Evolutionary conservation across 805 yeast species (phyloP).

Genomic region (Diddensiella santjacobensis): DNA sequence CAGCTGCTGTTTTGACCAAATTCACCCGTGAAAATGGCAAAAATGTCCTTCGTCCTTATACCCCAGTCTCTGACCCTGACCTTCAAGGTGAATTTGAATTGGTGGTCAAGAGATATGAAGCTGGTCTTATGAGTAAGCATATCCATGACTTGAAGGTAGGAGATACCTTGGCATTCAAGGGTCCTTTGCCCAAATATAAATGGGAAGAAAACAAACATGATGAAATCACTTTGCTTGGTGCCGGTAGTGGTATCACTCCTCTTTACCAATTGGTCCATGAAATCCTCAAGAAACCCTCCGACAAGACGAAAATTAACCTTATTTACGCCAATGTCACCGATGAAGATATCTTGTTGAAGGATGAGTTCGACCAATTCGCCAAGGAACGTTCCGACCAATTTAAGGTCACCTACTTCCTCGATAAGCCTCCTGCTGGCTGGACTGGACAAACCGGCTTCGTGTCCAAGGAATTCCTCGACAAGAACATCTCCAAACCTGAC

Average conservation of each 20-base stretch:
- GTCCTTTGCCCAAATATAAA: constrained; percentile 88
- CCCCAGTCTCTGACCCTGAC: constrained; percentile 74
- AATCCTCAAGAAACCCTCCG: constrained; percentile 73
- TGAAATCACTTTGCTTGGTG: constrained; percentile 80
- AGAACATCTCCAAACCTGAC: constrained; percentile 60
- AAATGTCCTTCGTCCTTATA: constrained; percentile 76
- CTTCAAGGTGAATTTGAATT: constrained; percentile 73
- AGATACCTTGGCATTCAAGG: constrained; percentile 87
- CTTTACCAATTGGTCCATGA: constrained; percentile 80
- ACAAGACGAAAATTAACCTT: constrained; percentile 83
- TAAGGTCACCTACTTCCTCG: constrained; percentile 74
- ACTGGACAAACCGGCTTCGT: constrained; percentile 71
- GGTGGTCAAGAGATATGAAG: constrained; percentile 77
- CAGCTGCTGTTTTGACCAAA: constrained; percentile 79
- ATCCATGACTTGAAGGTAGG: constrained; percentile 64
- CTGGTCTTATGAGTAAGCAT: constrained; percentile 80
- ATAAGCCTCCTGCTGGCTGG: constrained; percentile 49
- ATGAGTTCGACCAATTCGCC: constrained; percentile 69
- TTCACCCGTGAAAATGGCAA: constrained; percentile 73
- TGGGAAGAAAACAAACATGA: constrained; percentile 84
- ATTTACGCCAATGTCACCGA: constrained; percentile 75
- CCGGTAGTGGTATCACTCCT: constrained; percentile 97
- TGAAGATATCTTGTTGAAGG: constrained; percentile 75
- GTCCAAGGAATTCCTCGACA: constrained; percentile 64
- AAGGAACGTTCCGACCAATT: constrained; percentile 72